Evolutionary conservation across 75 land plant genomes (phyloP).

Genomic region (Isoetes taiwanensis): DNA sequence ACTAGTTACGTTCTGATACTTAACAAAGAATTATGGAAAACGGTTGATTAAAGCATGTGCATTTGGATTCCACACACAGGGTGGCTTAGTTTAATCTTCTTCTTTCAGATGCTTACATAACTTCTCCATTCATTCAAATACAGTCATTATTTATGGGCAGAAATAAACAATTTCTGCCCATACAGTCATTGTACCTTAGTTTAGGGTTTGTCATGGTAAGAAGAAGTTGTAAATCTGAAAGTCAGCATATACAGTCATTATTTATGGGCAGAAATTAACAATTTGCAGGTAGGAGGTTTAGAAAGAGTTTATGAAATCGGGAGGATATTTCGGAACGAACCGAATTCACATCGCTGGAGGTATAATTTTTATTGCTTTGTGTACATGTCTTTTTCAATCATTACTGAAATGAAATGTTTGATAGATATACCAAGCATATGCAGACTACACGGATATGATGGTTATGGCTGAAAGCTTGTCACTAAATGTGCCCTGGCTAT

Average conservation of each 20-base stretch:
- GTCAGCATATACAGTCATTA: too few relatives aligned
- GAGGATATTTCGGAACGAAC: conserved; percentile 84
- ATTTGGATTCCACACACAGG: neutral
- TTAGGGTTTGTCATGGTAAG: too few relatives aligned
- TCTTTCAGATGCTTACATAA: neutral
- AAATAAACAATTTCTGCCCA: too few relatives aligned
- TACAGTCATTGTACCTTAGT: too few relatives aligned
- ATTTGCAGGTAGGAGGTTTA: conserved; percentile 78
- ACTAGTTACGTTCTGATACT: too few relatives aligned
- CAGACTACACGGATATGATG: conserved; percentile 88
- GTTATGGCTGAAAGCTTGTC: conserved; percentile 67
- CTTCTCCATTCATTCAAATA: too few relatives aligned
- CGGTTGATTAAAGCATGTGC: neutral
- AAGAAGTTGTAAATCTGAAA: too few relatives aligned
- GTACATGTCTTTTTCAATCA: neutral
- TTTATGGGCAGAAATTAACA: too few relatives aligned
- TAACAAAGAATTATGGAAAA: too few relatives aligned
- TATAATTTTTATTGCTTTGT: too few relatives aligned
- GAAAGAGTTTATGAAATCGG: conserved; percentile 89
- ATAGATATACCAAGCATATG: conserved; percentile 91
- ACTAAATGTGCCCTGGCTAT: conserved; percentile 58
- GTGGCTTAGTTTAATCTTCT: neutral
- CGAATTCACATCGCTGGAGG: conserved; percentile 93
- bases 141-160: too few relatives aligned
- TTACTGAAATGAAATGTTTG: neutral